Conservation (phyloP, 1,284 basidiomycete genomes). For the Schizophyllum commune region DNA sequence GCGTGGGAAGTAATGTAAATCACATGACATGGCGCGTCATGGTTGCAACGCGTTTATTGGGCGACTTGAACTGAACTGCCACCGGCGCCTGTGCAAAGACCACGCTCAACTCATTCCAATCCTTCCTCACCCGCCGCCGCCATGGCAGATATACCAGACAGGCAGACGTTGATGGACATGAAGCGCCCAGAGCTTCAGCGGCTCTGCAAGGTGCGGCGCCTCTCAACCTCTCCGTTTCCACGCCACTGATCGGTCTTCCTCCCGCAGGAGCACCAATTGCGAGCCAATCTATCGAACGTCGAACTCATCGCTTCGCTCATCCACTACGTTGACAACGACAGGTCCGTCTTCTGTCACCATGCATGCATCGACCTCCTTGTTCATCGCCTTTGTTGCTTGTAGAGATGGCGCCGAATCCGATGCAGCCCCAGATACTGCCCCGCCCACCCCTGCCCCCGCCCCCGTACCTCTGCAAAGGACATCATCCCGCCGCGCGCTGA, state of each 20-base stretch:
- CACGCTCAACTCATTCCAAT: not conserved
- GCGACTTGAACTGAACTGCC: not conserved
- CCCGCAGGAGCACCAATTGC: constrained; percentile 16
- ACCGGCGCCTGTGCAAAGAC: not conserved
- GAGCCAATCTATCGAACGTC: constrained; percentile 21
- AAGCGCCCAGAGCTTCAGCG: constrained; percentile 65
- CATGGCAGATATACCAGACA: constrained; percentile 46
- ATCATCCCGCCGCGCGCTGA: constrained; percentile 20
- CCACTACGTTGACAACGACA: constrained; percentile 34
- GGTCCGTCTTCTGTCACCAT: constrained; percentile 25
- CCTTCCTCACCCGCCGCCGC: constrained; percentile 1
- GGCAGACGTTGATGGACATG: constrained; percentile 52
- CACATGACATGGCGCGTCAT: not conserved
- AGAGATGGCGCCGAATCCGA: not conserved
- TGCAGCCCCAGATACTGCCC: not conserved
- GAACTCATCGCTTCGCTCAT: constrained; percentile 28
- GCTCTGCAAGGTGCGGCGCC: constrained; percentile 66
- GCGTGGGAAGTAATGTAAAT: not conserved
- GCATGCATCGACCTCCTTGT: constrained; percentile 41
- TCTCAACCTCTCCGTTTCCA: constrained; percentile 18
- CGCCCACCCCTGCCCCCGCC: not conserved
- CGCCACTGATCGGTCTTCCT: constrained; percentile 1
- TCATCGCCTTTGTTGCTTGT: not conserved
- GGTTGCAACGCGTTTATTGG: not conserved
- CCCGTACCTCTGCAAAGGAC: constrained; percentile 15